Evolutionary conservation across 176 grass and related monocot species (phyloP), one percentile per base, ranked within the genome.

Genomic region (Raddia distichophylla): DNA sequence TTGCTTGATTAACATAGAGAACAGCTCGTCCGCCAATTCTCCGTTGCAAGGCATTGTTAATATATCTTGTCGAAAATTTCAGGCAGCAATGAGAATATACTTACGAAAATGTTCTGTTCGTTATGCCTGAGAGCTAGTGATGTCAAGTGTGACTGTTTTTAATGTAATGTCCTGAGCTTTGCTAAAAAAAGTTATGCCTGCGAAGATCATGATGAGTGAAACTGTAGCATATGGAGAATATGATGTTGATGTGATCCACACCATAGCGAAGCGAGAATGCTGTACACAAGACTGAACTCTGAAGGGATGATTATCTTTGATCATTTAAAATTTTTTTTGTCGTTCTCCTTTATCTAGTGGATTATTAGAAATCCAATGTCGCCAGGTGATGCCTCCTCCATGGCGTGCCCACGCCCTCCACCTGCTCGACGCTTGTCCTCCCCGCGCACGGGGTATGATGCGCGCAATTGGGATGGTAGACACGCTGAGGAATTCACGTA

Each of bases 31-130:
- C 43, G 8, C 1, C 14, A 76, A 61, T 79, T 19, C 1, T 74
- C n/a, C 58, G 3, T 66, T 20, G 8, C 14, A 66, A 80, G 49
- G 49, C 8, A 68, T 10, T 86, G 68, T 57, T 10, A 79, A 54
- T 74, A 80, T 84, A 76, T 11, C 27, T 42, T 69, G 61, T 49
- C 47, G 62, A 48, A 34, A 34, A 46, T 45, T 19, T 63, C 66
- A 46, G 37, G 37, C 37, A 40, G 43, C 45, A 13, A 47, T 42
- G 19, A 53, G 33, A 16, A 53, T 71, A 44, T 71, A 37, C 1
- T 32, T 78, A 2, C 13, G 60, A 17, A 52, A 13, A 64, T n/a
- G 17, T 74, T 63, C 50, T 73, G 5, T 37, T 44, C 2, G 44
- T 51, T 13, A 15, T 43, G 19, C 35, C 9, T 73, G 19, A 55